phyloP scores from a whole-genome alignment of 306 rosid species.

The Begonia loranthoides region DNA sequence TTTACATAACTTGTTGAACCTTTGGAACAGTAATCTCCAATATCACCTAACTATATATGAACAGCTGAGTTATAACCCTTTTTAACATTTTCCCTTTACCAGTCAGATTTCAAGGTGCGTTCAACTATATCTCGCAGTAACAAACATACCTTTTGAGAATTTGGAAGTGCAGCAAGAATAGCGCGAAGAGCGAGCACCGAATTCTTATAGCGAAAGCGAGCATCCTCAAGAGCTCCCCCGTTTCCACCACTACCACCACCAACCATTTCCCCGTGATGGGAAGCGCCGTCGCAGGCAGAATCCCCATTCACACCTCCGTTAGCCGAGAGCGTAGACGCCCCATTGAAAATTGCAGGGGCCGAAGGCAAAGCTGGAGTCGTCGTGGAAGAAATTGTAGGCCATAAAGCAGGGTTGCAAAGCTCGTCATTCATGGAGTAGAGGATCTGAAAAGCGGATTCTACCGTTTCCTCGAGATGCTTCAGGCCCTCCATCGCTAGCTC shows the following conservation, averaged over 20 bases:
- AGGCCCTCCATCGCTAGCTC: constrained; percentile 81
- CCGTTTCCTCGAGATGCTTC: constrained; percentile 26
- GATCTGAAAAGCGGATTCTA: constrained; percentile 26
- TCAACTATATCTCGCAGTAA: neutral
- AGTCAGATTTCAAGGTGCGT: too few relatives aligned
- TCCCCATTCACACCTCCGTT: constrained; percentile 30
- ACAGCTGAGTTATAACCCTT: too few relatives aligned
- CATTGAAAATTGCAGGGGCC: constrained; percentile 9
- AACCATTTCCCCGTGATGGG: constrained; percentile 26
- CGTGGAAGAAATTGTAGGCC: constrained; percentile 40
- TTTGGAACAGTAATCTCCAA: too few relatives aligned
- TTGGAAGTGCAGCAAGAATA: constrained; percentile 60
- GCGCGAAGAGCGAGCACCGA: constrained; percentile 63
- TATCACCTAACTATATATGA: too few relatives aligned
- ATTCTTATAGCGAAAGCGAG: constrained; percentile 58
- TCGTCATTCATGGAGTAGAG: constrained; percentile 94
- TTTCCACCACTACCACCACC: constrained; percentile 24
- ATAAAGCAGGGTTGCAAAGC: constrained; percentile 74
- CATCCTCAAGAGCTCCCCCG: constrained; percentile 82
- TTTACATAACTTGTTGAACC: too few relatives aligned
- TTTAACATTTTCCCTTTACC: too few relatives aligned
- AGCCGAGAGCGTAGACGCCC: constrained; percentile 24
- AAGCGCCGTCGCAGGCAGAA: constrained; percentile 20
- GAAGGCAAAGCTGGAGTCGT: constrained; percentile 9
- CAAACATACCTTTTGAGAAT: constrained; percentile 49